Percentiles rank a stretch among this genome's conserved stretches.
These are phyloP conservation scores for Diospyros lotus DNA, from an alignment of 148 eudicot species.

Conservation along the genomic window DNA sequence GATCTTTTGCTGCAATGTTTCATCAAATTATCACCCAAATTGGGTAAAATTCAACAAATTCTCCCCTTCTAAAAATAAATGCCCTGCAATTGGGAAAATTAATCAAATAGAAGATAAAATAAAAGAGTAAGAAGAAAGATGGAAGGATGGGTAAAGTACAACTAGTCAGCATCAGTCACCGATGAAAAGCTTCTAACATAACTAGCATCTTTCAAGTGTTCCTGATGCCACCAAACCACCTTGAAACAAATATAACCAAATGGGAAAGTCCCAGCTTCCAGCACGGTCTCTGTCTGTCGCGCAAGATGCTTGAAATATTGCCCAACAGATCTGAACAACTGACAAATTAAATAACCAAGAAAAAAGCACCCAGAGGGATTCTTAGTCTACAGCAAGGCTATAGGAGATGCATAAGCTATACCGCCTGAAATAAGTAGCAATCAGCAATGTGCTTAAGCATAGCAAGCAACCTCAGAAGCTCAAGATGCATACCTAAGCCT, in stretches of 20 bases:
- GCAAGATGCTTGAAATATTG: neutral
- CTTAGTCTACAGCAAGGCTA: conserved; percentile 3
- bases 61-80: neutral
- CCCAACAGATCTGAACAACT: neutral
- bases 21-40: conserved; percentile 7
- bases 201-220: neutral
- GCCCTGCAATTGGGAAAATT: neutral
- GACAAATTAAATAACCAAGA: neutral
- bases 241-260: no score
- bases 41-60: conserved; percentile 10
- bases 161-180: neutral
- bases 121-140: neutral
- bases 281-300: neutral
- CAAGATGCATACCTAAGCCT: neutral
- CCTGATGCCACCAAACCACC: no score
- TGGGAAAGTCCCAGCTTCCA: neutral
- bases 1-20: conserved; percentile 12
- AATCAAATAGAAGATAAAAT: neutral
- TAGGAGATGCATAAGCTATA: conserved; percentile 10
- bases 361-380: neutral
- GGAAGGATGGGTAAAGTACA: neutral
- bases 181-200: neutral
- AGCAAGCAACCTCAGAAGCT: neutral
- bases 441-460: conserved; percentile 9
- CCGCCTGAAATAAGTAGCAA: conserved; percentile 12